Conservation (phyloP, 768 basidiomycete species). For the Mrakia gelida region DNA sequence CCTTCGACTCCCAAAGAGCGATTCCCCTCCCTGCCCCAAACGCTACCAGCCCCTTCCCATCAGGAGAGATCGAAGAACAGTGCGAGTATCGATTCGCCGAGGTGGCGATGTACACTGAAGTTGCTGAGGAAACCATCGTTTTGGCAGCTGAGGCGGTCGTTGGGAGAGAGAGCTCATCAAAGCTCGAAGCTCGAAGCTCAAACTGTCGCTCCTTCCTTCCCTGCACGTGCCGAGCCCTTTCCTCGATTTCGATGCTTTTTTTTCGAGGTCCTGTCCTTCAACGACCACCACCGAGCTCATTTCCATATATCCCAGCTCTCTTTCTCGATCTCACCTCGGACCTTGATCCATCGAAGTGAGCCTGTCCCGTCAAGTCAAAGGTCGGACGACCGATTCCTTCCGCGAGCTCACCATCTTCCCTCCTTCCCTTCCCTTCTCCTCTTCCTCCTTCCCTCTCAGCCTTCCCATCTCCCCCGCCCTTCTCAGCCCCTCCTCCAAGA, state of each 20-base stretch:
- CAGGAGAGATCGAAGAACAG: conserved; percentile 28
- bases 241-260: too few species aligned
- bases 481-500: neutral
- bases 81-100: conserved; percentile 32
- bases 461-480: neutral
- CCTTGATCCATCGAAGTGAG: too few species aligned
- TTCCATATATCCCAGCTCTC: too few species aligned
- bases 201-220: too few species aligned
- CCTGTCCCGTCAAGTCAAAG: too few species aligned
- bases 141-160: neutral
- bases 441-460: neutral
- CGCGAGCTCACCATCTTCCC: neutral
- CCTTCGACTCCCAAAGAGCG: conserved; percentile 59
- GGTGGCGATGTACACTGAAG: conserved; percentile 30
- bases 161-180: neutral
- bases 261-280: too few species aligned
- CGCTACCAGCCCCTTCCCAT: conserved; percentile 49
- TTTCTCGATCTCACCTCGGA: too few species aligned
- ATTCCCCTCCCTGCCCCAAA: conserved; percentile 58
- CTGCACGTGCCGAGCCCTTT: too few species aligned
- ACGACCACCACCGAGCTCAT: too few species aligned
- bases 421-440: neutral
- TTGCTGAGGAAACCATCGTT: conserved; percentile 8
- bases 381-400: too few species aligned
- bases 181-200: too few species aligned